Base-by-base conservation (phyloP, 768 basidiomycete genomes). In the Mrakia gelida region DNA sequence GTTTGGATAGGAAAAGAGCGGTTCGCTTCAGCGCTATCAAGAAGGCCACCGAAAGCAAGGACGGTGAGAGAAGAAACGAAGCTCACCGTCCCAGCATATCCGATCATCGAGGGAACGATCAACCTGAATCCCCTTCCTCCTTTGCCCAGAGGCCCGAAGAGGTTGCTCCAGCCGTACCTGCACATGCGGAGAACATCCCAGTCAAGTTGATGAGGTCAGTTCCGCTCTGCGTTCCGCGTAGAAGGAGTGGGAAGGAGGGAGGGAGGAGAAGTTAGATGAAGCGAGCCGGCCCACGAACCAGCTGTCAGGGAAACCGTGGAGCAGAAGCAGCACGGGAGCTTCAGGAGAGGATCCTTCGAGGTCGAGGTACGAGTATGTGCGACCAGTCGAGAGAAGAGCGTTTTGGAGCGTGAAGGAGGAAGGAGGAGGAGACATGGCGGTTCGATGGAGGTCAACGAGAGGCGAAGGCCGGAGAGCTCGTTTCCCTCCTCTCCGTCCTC, bases 121-220 rank as follows among this genome's bases (percentile, higher is more conserved):
- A 70, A 23, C 34, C 67, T 70, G 41, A 45, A 70, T 4, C 67
- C 67, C 43, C 67, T 18, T 43, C 38, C 38, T 11, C 43, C 13
- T 8, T 34, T 70, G 9, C 59, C 59, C 67, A 41, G 43, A 38
- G 67, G 67, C 34, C 26, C 26, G 23, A 70, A 45, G 9, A 70
- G 41, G 41, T 70, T 70, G 21, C 13, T 41, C 67, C 67, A 70
- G 34, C 67, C 67, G 38, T 70, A 70, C 59, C 59, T 59, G 28
- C 0, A 28, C 54, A n/a, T 56, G 6, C 54, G 15, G 11, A 15
- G 45, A 56, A 6, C 54, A 56, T 23, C 1, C 9, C 3, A n/a
- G 21, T 16, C 54, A 28, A 59, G 26, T n/a, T n/a, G 59, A 9
- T 10, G n/a, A 59, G n/a, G 2, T 43, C 41, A 45, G 45, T 15